phyloP scores from a whole-genome alignment of 2,329 filamentous ascomycete genomes.

The Fusarium sp. region DNA sequence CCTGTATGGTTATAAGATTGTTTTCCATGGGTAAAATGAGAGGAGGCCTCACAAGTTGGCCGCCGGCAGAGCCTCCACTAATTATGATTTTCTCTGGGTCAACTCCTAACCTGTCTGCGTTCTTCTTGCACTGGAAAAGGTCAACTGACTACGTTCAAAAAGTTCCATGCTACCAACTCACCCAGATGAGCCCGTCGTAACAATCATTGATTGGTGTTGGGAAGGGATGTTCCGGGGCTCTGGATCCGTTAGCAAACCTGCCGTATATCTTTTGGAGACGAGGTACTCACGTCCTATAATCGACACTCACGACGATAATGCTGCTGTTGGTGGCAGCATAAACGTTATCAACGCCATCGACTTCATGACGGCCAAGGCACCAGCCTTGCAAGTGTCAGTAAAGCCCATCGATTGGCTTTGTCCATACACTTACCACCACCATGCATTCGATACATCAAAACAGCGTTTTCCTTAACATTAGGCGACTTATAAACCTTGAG shows the following conservation, averaged over 20 bases:
- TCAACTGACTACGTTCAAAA: neutral
- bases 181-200: slow-evolving; percentile 37
- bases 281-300: slow-evolving; percentile 31
- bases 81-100: slow-evolving; percentile 33
- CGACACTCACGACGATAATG: slow-evolving; percentile 37
- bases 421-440: slow-evolving; percentile 30
- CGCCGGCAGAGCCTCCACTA: slow-evolving; percentile 34
- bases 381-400: slow-evolving; percentile 17
- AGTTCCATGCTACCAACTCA: neutral
- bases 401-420: neutral
- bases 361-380: slow-evolving; percentile 36
- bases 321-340: slow-evolving; percentile 21
- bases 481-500: slow-evolving; percentile 32
- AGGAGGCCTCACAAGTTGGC: slow-evolving; percentile 13
- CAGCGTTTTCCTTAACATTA: slow-evolving; percentile 5
- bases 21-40: neutral
- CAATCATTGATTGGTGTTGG: slow-evolving; percentile 32
- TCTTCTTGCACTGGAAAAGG: slow-evolving; percentile 26
- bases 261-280: accelerated
- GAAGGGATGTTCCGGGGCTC: slow-evolving; percentile 36
- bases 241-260: neutral
- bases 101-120: slow-evolving; percentile 17
- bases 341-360: slow-evolving; percentile 36
- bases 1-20: neutral
- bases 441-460: slow-evolving; percentile 38